These are phyloP conservation scores for Paramecium sexaurelia DNA, from an alignment of 73 alveolate species.

Conservation along the genomic window DNA sequence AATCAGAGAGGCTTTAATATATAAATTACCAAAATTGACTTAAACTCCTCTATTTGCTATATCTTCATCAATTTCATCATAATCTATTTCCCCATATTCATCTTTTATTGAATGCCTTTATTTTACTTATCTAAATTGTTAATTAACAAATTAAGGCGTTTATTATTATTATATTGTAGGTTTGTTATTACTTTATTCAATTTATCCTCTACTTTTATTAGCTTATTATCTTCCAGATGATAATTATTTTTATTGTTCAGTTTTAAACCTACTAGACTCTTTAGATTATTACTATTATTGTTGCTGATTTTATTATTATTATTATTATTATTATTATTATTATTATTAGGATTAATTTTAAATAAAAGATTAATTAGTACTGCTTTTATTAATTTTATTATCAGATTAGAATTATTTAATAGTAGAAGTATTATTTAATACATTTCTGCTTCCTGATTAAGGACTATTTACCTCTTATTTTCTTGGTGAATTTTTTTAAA, in stretches of 20 bases:
- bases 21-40: neutral
- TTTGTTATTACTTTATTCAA: neutral
- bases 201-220: neutral
- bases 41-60: neutral
- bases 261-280: constrained; percentile 16
- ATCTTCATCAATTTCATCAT: constrained; percentile 44
- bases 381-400: neutral
- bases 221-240: neutral
- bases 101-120: neutral
- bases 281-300: neutral
- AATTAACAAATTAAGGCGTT: neutral
- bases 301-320: neutral
- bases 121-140: neutral
- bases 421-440: neutral
- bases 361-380: neutral
- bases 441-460: neutral
- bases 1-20: neutral
- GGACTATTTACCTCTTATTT: neutral
- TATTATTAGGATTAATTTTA: neutral
- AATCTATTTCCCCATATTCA: neutral
- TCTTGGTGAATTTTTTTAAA: neutral
- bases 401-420: neutral
- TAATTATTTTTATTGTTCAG: neutral
- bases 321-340: neutral
- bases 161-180: neutral